phyloP scores from a whole-genome alignment of 331 rosid genomes.

The Pyrus hybrid region DNA sequence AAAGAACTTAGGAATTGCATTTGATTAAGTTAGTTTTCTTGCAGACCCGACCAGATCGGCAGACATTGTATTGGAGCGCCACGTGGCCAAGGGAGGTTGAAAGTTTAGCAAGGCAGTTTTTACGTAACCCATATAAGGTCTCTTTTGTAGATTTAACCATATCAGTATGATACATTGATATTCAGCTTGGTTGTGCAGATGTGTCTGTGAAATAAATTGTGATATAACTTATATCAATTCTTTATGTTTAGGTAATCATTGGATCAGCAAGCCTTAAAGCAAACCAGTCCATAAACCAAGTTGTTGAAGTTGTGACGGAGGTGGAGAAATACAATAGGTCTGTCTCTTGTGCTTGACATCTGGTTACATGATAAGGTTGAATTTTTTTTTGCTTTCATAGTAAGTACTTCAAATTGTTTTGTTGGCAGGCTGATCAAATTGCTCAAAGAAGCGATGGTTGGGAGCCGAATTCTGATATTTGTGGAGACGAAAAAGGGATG shows the following conservation, averaged over 20 bases:
- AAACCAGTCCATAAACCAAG: conserved; percentile 80
- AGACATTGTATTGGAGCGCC: conserved; percentile 98
- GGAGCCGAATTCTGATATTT: conserved; percentile 76
- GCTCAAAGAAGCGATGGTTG: conserved; percentile 68
- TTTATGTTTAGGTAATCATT: conserved; percentile 46
- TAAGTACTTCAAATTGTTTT: conserved; percentile 17
- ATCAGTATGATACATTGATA: neutral
- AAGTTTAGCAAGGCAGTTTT: conserved; percentile 82
- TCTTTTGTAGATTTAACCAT: neutral
- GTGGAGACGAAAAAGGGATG: conserved; percentile 94
- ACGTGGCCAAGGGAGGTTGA: conserved; percentile 99
- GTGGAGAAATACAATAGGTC: conserved; percentile 85
- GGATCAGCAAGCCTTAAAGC: conserved; percentile 88
- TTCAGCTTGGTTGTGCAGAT: neutral
- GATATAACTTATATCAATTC: neutral
- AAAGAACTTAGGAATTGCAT: neutral
- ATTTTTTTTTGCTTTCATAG: neutral
- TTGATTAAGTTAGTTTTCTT: conserved; percentile 18
- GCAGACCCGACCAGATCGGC: conserved; percentile 96
- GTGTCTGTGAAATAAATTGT: neutral
- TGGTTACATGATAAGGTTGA: neutral
- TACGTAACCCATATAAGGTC: conserved; percentile 87
- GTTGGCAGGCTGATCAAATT: conserved; percentile 63
- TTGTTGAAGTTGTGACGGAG: conserved; percentile 74
- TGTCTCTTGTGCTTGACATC: conserved; percentile 18